Evolutionary conservation across 768 basidiomycete genomes (phyloP).

Genomic region (Tephrocybe sp.): DNA sequence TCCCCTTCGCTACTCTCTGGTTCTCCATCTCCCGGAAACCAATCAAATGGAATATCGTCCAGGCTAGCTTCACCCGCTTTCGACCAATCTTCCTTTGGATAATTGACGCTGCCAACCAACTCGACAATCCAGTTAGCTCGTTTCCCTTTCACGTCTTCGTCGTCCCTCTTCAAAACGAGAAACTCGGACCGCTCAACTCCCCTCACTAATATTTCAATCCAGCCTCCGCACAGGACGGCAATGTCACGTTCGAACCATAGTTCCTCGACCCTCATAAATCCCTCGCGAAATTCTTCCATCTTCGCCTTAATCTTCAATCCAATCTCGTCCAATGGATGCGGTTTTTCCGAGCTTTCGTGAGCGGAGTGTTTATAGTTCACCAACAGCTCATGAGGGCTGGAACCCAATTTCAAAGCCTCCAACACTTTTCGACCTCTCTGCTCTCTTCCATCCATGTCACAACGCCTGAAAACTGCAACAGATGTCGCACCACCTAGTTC

Average conservation of each 20-base stretch:
- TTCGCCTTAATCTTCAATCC: constrained; percentile 44
- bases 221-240: constrained; percentile 54
- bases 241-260: constrained; percentile 52
- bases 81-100: constrained; percentile 29
- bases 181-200: constrained; percentile 44
- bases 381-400: constrained; percentile 45
- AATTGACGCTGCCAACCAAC: constrained; percentile 36
- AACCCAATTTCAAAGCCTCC: constrained; percentile 21
- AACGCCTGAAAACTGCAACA: constrained; percentile 60
- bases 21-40: constrained; percentile 40
- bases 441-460: constrained; percentile 37
- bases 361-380: constrained; percentile 49
- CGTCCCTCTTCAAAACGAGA: constrained; percentile 37
- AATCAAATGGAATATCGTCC: constrained; percentile 43
- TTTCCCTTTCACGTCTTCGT: constrained; percentile 30
- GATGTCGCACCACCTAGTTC: constrained; percentile 66
- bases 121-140: constrained; percentile 44
- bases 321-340: constrained; percentile 46
- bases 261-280: constrained; percentile 47
- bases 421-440: constrained; percentile 35
- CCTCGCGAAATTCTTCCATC: constrained; percentile 56
- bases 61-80: constrained; percentile 31
- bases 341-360: constrained; percentile 46
- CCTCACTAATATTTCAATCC: constrained; percentile 53
- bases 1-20: constrained; percentile 26